Evolutionary conservation across 2,329 filamentous ascomycete genomes (phyloP).

Genomic region (Cordyceps cateniannulata): DNA sequence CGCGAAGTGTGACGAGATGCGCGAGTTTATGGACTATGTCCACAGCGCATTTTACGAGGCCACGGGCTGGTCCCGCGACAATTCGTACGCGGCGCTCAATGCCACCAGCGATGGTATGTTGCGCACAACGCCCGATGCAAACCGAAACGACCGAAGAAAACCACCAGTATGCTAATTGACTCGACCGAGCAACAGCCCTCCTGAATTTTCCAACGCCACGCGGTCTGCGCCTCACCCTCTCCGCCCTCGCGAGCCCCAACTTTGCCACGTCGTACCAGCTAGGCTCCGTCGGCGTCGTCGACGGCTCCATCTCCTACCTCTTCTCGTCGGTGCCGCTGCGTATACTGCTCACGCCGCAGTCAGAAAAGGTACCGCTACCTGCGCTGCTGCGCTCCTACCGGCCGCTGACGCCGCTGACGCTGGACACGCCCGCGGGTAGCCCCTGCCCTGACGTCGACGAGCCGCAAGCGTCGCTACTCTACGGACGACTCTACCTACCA

Average conservation of each 20-base stretch:
- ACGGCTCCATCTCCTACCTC: constrained; percentile 94
- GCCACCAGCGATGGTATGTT: constrained; percentile 68
- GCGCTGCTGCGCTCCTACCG: constrained; percentile 77
- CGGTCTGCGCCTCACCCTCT: constrained; percentile 78
- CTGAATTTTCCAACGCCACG: constrained; percentile 83
- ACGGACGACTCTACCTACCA: constrained; percentile 75
- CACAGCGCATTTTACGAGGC: constrained; percentile 83
- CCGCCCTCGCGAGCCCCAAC: constrained; percentile 84
- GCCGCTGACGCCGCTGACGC: constrained; percentile 59
- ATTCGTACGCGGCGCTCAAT: constrained; percentile 83
- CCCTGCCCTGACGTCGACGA: constrained; percentile 7
- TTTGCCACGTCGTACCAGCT: constrained; percentile 93
- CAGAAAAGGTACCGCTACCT: constrained; percentile 68
- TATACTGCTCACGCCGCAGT: constrained; percentile 58
- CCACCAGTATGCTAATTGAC: background rate
- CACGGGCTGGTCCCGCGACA: constrained; percentile 85
- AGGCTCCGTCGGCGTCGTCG: constrained; percentile 81
- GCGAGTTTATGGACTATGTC: constrained; percentile 97
- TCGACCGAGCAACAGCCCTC: constrained; percentile 51
- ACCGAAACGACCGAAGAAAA: background rate
- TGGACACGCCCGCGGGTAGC: constrained; percentile 18
- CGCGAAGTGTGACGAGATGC: constrained; percentile 50
- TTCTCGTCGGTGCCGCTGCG: constrained; percentile 80
- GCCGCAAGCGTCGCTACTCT: constrained; percentile 54
- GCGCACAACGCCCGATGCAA: background rate